These are phyloP conservation scores for Coemansia sp. DNA, from an alignment of 192 early-diverging fungal species.

Conservation along the genomic window DNA sequence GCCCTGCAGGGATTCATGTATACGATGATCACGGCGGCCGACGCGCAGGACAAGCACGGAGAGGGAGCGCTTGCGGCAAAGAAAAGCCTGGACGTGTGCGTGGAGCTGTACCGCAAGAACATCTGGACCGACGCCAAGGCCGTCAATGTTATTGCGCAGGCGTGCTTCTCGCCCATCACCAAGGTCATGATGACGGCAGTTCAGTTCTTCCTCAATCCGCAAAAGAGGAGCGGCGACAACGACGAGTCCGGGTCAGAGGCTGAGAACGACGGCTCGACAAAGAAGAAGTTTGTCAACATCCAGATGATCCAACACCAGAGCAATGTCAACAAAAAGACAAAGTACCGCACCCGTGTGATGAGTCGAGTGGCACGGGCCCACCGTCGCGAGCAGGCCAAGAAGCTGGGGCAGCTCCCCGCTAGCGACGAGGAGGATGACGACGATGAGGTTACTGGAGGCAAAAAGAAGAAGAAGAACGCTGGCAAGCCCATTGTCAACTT, in stretches of 20 bases:
- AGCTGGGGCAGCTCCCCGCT: slow-evolving; percentile 55
- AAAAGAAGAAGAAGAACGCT: slow-evolving; percentile 65
- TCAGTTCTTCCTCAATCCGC: slow-evolving; percentile 90
- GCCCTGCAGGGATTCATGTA: slow-evolving; percentile 98
- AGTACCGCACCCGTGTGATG: slow-evolving; percentile 71
- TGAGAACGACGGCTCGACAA: slow-evolving; percentile 37
- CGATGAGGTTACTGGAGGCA: slow-evolving; percentile 27
- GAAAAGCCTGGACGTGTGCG: slow-evolving; percentile 95
- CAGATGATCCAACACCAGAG: slow-evolving; percentile 75
- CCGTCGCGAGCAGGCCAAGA: slow-evolving; percentile 52
- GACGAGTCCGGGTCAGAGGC: slow-evolving; percentile 73
- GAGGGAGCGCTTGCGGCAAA: slow-evolving; percentile 91
- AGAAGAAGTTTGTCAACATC: slow-evolving; percentile 63
- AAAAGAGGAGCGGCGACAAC: slow-evolving; percentile 61
- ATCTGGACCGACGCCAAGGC: slow-evolving; percentile 99
- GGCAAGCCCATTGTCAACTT: slow-evolving; percentile 84
- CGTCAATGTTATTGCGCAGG: slow-evolving; percentile 96
- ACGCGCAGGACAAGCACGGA: slow-evolving; percentile 63
- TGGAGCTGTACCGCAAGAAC: slow-evolving; percentile 95
- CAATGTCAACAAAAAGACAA: slow-evolving; percentile 86
- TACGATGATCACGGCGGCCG: slow-evolving; percentile 82
- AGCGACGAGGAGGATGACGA: slow-evolving; percentile 26
- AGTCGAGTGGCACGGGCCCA: slow-evolving; percentile 67
- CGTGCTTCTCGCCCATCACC: slow-evolving; percentile 88
- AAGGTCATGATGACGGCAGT: slow-evolving; percentile 93